Evolutionary conservation across 345 rosid species (phyloP).

Genomic region (Melastoma malabathricum): DNA sequence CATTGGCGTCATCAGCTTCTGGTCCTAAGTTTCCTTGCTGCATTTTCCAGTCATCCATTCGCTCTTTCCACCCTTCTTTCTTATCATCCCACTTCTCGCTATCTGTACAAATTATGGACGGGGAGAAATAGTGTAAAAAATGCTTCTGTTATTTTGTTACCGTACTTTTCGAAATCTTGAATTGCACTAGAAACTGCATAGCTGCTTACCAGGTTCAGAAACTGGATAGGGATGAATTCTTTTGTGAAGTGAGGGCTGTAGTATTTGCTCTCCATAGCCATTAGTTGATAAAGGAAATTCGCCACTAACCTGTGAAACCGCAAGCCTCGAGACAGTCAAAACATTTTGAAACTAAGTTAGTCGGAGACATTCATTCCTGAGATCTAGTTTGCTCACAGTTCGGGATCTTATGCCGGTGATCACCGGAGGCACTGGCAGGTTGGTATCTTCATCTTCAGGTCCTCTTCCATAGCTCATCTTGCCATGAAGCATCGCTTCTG

Average conservation of each 20-base stretch:
- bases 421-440: constrained; percentile 52
- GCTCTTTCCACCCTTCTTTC: constrained; percentile 82
- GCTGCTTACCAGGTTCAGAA: constrained; percentile 53
- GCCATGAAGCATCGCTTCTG: constrained; percentile 82
- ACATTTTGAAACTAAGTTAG: background rate
- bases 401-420: constrained; percentile 53
- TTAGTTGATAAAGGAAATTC: constrained; percentile 60
- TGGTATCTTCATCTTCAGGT: constrained; percentile 56
- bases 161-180: too few species aligned
- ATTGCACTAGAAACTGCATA: background rate
- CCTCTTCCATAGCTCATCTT: constrained; percentile 98
- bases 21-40: constrained; percentile 87
- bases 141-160: too few species aligned
- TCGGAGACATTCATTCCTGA: background rate
- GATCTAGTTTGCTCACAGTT: constrained; percentile 32
- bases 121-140: too few species aligned
- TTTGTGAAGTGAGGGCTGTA: constrained; percentile 56
- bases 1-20: constrained; percentile 47
- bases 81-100: constrained; percentile 69
- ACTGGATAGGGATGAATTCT: constrained; percentile 76
- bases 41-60: constrained; percentile 92
- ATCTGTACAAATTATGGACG: constrained; percentile 21
- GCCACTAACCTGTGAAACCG: constrained; percentile 51
- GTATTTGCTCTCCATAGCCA: constrained; percentile 46
- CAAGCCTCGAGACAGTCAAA: background rate